Evolutionary conservation across 129 eudicot species (phyloP).

Genomic region (Mikania micrantha): DNA sequence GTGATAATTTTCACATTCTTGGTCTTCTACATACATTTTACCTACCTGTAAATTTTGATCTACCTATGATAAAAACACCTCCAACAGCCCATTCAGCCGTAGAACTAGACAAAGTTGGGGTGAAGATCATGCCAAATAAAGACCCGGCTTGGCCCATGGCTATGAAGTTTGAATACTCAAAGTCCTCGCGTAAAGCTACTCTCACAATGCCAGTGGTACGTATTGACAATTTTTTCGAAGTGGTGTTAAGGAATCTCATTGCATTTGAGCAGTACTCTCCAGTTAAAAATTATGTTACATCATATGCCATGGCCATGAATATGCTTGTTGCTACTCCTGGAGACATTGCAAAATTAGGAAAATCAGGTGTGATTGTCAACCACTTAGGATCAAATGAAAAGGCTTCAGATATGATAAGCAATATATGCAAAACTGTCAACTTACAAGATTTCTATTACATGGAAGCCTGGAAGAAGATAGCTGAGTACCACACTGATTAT

Average conservation of each 20-base stretch:
- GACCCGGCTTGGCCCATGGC: background rate
- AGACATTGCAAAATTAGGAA: too few species aligned
- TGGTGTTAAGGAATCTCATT: conserved; percentile 9
- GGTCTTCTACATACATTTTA: background rate
- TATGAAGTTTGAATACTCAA: background rate
- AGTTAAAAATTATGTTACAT: background rate
- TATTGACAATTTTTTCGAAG: too few species aligned
- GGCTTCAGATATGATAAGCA: too few species aligned
- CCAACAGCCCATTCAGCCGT: background rate
- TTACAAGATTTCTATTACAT: background rate
- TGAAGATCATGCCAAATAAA: background rate
- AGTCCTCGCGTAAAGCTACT: background rate
- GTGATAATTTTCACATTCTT: conserved; percentile 5
- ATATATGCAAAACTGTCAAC: too few species aligned
- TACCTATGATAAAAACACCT: background rate
- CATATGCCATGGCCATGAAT: background rate
- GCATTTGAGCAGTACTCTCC: background rate
- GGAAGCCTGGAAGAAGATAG: background rate
- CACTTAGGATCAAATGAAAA: too few species aligned
- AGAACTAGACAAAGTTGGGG: background rate
- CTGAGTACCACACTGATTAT: too few species aligned
- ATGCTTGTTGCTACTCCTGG: too few species aligned
- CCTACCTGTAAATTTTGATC: background rate
- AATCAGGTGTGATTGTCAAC: too few species aligned
- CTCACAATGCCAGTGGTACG: background rate